Percentiles rank a stretch among this genome's conserved stretches.
phyloP scores from a whole-genome alignment of 2,329 filamentous ascomycete species.

The Neoscytalidium dimidiatum region DNA sequence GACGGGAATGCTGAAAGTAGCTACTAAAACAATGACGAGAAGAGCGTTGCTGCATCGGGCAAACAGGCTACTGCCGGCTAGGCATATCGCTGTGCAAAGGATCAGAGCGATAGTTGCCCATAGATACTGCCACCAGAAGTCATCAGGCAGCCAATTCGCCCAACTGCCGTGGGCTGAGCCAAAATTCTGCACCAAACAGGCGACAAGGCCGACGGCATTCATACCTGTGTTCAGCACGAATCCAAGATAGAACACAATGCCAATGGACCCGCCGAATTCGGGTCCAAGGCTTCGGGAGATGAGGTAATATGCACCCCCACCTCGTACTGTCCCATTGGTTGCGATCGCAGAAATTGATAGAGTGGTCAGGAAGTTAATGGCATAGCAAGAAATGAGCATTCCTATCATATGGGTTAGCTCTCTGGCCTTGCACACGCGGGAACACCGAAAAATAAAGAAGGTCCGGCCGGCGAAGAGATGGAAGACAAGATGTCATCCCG shows the following conservation, averaged over 20 bases:
- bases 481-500: no score
- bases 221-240: constrained; percentile 83
- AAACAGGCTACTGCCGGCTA: constrained; percentile 79
- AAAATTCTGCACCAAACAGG: constrained; percentile 78
- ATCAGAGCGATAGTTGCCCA: constrained; percentile 72
- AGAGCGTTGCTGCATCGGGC: constrained; percentile 77
- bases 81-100: constrained; percentile 72
- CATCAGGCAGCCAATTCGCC: constrained; percentile 64
- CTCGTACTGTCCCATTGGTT: constrained; percentile 85
- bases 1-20: constrained; percentile 79
- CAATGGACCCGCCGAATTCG: constrained; percentile 87
- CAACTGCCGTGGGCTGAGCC: constrained; percentile 59
- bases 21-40: constrained; percentile 68
- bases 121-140: constrained; percentile 76
- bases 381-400: constrained; percentile 73
- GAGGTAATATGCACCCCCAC: constrained; percentile 84
- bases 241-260: constrained; percentile 87
- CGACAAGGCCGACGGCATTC: constrained; percentile 83
- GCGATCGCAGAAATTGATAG: constrained; percentile 87
- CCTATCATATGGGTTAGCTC: constrained; percentile 51
- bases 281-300: constrained; percentile 84
- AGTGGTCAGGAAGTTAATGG: constrained; percentile 80
- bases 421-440: no score
- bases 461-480: no score
- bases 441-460: no score